These are phyloP conservation scores for Licmophora abbreviata DNA, from an alignment of 108 stramenopile species.

Conservation along the genomic window DNA sequence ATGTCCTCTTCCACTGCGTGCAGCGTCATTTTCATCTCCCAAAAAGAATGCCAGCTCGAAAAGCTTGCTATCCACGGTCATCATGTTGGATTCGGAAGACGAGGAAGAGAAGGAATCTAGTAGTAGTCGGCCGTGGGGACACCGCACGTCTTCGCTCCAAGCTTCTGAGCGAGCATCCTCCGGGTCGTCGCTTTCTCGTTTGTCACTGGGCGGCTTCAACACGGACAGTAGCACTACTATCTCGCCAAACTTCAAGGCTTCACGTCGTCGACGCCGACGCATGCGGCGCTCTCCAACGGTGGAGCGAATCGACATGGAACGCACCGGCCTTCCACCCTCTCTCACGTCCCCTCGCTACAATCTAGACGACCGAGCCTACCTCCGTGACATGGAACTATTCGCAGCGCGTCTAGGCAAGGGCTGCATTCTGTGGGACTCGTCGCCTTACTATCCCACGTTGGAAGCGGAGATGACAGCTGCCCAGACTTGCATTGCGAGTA, in stretches of 20 bases:
- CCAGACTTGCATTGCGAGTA: not conserved
- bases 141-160: no score
- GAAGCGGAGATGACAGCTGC: slow-evolving; percentile 1
- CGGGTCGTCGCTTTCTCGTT: no score
- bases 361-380: slow-evolving; percentile 9
- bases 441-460: slow-evolving; percentile 3
- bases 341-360: not conserved
- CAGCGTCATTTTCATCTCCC: not conserved
- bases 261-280: not conserved
- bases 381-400: not conserved
- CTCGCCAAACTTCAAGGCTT: no score
- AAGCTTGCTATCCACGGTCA: not conserved
- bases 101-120: not conserved
- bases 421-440: slow-evolving; percentile 3
- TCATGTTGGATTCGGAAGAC: not conserved
- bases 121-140: no score
- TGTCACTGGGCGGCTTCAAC: no score
- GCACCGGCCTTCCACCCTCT: not conserved
- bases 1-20: slow-evolving; percentile 1
- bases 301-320: slow-evolving; percentile 4
- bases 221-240: no score
- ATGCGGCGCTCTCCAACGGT: slow-evolving; percentile 2
- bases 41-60: not conserved
- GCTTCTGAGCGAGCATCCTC: no score
- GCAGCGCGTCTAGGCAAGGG: slow-evolving; percentile 1